phyloP scores from a whole-genome alignment of 176 grass and related monocot genomes.

The Rhynchospora breviuscula region DNA sequence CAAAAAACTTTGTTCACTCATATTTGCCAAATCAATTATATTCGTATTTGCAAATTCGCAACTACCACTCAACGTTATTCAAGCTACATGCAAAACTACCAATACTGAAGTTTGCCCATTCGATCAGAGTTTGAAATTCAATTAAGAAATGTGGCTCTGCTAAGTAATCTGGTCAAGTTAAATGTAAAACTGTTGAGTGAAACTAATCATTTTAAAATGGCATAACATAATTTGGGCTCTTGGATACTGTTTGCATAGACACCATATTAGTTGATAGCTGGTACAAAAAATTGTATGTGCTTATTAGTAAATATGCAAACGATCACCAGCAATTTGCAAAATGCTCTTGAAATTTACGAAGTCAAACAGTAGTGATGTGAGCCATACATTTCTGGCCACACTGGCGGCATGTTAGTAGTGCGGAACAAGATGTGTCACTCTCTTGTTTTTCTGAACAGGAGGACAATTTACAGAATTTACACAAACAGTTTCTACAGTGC shows the following conservation, averaged over 20 bases:
- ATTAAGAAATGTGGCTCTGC: neutral
- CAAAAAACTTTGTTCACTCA: neutral
- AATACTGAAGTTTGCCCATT: neutral
- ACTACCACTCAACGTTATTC: neutral
- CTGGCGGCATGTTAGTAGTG: constrained; percentile 60
- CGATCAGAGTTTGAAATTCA: neutral
- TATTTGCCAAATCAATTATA: neutral
- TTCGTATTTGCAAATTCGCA: neutral
- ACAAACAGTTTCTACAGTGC: constrained; percentile 80
- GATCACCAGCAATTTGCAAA: neutral
- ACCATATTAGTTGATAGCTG: neutral
- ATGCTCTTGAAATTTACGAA: neutral
- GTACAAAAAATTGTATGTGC: neutral
- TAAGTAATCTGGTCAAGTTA: neutral
- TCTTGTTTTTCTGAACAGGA: constrained; percentile 24
- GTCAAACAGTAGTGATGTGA: constrained; percentile 10
- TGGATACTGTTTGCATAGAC: neutral
- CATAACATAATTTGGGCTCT: neutral
- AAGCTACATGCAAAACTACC: neutral
- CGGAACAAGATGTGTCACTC: constrained; percentile 26
- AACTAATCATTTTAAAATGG: neutral
- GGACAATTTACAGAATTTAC: constrained; percentile 70
- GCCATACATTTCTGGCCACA: constrained; percentile 85
- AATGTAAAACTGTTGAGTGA: neutral
- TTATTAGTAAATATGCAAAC: neutral